Conservation (phyloP, 208 protist species). For the Trypanosoma scelopori region DNA sequence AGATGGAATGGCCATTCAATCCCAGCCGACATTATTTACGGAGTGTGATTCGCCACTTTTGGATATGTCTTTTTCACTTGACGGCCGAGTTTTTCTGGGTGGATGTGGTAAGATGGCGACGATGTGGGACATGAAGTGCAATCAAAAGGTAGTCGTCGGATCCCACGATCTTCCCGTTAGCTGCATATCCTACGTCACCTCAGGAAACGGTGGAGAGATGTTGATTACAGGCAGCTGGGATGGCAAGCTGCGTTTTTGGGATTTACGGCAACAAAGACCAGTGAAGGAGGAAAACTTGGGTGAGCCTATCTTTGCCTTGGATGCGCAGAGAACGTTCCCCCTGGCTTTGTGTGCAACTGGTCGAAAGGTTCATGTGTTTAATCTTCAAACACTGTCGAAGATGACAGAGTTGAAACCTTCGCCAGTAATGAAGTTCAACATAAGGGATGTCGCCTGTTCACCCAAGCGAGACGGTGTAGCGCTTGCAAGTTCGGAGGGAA, state of each 20-base stretch:
- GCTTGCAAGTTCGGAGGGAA: slow-evolving; percentile 71
- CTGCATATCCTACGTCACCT: slow-evolving; percentile 58
- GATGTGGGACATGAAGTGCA: slow-evolving; percentile 77
- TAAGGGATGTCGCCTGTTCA: slow-evolving; percentile 65
- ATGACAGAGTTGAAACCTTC: slow-evolving; percentile 47
- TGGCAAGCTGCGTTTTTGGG: slow-evolving; percentile 84
- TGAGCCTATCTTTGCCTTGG: slow-evolving; percentile 74
- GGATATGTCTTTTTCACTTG: slow-evolving; percentile 59
- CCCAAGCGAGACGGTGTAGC: slow-evolving; percentile 62
- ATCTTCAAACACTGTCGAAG: slow-evolving; percentile 61
- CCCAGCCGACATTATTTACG: slow-evolving; percentile 46
- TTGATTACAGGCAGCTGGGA: slow-evolving; percentile 87
- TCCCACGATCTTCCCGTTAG: slow-evolving; percentile 83
- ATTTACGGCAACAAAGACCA: slow-evolving; percentile 61
- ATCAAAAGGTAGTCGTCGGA: slow-evolving; percentile 66
- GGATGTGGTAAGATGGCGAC: slow-evolving; percentile 74
- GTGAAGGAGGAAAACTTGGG: slow-evolving; percentile 69
- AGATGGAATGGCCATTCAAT: slow-evolving; percentile 30
- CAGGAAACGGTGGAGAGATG: slow-evolving; percentile 42
- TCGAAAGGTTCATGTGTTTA: slow-evolving; percentile 58
- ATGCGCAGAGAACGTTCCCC: slow-evolving; percentile 52
- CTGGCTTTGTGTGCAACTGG: slow-evolving; percentile 76
- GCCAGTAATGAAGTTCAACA: slow-evolving; percentile 63
- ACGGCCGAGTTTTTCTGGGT: slow-evolving; percentile 75
- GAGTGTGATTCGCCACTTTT: slow-evolving; percentile 56